Base-by-base conservation (phyloP, 208 protist genomes). In the Trypanosoma vivax region DNA sequence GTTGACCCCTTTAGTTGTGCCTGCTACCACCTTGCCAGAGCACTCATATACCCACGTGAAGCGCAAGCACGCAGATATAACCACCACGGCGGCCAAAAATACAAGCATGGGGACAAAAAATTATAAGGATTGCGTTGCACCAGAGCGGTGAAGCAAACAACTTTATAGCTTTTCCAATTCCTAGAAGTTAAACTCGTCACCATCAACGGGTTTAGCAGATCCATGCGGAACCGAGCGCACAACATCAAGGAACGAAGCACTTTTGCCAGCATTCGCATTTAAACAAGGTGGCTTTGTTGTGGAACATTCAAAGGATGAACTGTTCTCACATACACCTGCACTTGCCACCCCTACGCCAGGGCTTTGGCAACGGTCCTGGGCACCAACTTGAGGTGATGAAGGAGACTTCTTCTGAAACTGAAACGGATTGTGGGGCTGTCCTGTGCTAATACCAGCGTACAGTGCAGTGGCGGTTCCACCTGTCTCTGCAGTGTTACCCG, bases 391-490 rank as follows among this genome's bases (percentile, higher is more conserved):
- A 24, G 55, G 38, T 30, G 61, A 34, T 37, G 54, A 57, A 73
- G 43, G 65, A 51, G 41, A 43, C 60, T 77, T 76, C 13, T 30
- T 52, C 19, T 46, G 47, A 40, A 51, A 48, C 50, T 91, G 76
- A 65, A 94, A 94, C 14, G 88, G 88, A 50, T 94, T 94, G 71
- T 94, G 88, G 13, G 83, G 83, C 59, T 94, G 83, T 0, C 88
- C 88, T 10, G 88, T 89, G 56, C 61, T 69, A 59, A 94, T 66
- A 48, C 88, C 88, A 7, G 76, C 72, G 59, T 85, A 94, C 6
- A 92, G 66, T 4, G 75, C 83, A 11, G 73, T 87, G 42, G 62
- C 79, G 23, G 77, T 74, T 6, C 65, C 74, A 5, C 51, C 60
- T 25, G 51, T 46, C 31, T 49, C 51, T 7, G 45, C 19, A 7